These are phyloP conservation scores for Leucocoprinus birnbaumii DNA, from an alignment of 768 basidiomycete species.

Conservation along the genomic window DNA sequence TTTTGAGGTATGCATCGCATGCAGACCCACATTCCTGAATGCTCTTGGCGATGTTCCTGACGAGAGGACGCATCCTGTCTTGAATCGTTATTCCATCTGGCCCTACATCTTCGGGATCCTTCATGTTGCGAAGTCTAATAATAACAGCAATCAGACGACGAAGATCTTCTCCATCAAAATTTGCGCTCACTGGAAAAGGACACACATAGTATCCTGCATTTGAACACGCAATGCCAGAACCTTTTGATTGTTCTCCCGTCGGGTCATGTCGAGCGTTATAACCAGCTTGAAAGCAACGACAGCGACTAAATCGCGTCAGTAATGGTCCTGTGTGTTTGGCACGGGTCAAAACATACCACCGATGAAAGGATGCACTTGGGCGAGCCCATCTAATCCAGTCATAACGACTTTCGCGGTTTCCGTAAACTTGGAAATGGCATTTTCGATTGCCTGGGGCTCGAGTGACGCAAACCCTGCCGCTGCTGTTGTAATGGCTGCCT, in stretches of 20 bases:
- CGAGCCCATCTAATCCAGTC: too few species aligned
- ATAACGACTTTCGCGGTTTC: too few species aligned
- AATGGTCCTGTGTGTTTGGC: background rate
- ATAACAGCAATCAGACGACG: too few species aligned
- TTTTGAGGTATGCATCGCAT: constrained; percentile 45
- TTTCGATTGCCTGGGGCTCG: too few species aligned
- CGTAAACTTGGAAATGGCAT: too few species aligned
- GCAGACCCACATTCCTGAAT: constrained; percentile 40
- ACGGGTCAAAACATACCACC: background rate
- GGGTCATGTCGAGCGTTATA: constrained; percentile 42
- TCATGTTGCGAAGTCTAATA: constrained; percentile 26
- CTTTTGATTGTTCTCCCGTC: constrained; percentile 52
- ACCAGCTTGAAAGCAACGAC: constrained; percentile 49
- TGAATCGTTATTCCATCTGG: constrained; percentile 30
- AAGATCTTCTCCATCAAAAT: too few species aligned
- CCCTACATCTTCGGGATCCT: constrained; percentile 21
- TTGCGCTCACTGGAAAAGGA: constrained; percentile 41
- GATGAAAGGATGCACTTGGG: too few species aligned
- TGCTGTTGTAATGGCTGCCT: too few species aligned
- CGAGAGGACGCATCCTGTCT: constrained; percentile 26
- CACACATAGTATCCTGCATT: constrained; percentile 49
- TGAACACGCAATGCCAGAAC: constrained; percentile 40
- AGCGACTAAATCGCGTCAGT: constrained; percentile 28
- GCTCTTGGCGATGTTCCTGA: constrained; percentile 31
- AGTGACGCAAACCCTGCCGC: too few species aligned